Evolutionary conservation across 495 filamentous ascomycete genomes (phyloP), one percentile per base, ranked within the genome.

Genomic region (Staphylotrichum longicolle): DNA sequence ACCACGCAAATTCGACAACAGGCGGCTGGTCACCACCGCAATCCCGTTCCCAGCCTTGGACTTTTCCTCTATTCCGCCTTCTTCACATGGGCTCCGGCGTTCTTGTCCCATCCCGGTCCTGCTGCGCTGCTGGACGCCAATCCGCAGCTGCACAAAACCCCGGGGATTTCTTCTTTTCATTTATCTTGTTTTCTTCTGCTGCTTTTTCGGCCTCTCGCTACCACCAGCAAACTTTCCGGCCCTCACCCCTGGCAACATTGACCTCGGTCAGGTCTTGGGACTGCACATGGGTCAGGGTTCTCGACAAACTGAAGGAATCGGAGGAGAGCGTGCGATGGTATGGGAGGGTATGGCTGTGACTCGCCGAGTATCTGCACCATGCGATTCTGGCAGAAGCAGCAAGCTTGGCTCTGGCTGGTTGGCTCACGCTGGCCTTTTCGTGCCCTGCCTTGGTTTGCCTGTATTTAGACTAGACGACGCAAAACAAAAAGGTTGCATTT

Each of bases 391-490:
- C 20, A 27, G 20, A 27, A 54, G 52, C 35, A 54, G 55, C 55
- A 48, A 1, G 34, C 15, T 53, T 44, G 48, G 37, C 35, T 12
- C 4, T 14, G 53, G 37, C 39, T 34, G 53, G 53, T 39, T 15
- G 53, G 39, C 14, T 37, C 51, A 8, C 12, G 53, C 53, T 44
- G 53, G 39, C 27, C 20, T 32, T 12, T 27, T 27, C 20, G 0
- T 27, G 20, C 9, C 20, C 37, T 7, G 57, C 57, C 57, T 42
- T 50, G 49, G 41, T 52, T 60, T 53, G 57, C 48, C 57, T 60
- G 57, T 60, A 60, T 60, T 60, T 53, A 60, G 57, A 53, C 48
- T 15, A 58, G 56, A 58, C 14, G 44, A 58, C n/a, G 45, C 56
- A 40, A 42, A 50, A 27, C 20, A 44, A 48, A 49, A 46, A 50